These are phyloP conservation scores for Lunularia cruciata DNA, from an alignment of 225 moss, liverwort and hornwort species.

Conservation along the genomic window DNA sequence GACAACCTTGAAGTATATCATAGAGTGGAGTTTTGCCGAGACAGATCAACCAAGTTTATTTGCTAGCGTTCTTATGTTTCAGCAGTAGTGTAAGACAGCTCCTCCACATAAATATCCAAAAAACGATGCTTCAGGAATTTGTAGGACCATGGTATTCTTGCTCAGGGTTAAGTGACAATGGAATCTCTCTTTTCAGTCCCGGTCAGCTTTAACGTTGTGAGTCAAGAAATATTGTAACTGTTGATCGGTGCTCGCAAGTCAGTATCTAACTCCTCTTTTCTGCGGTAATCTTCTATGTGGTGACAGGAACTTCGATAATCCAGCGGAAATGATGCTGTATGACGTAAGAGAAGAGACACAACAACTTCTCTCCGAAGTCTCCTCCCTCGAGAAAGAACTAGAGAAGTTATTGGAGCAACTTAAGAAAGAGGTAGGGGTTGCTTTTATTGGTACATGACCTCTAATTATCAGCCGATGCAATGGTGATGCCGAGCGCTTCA, in stretches of 20 bases:
- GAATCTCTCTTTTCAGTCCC: background rate
- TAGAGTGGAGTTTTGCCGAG: background rate
- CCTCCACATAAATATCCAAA: too few species aligned
- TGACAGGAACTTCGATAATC: conserved; percentile 18
- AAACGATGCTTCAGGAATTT: background rate
- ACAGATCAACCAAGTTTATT: background rate
- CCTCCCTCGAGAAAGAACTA: conserved; percentile 30
- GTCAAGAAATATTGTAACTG: background rate
- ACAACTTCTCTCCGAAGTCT: conserved; percentile 28
- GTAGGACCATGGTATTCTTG: too few species aligned
- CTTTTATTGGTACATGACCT: too few species aligned
- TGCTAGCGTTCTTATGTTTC: background rate
- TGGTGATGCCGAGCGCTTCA: too few species aligned
- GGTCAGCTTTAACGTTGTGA: background rate
- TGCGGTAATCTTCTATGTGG: background rate
- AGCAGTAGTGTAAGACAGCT: background rate
- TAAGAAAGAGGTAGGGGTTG: conserved; percentile 24
- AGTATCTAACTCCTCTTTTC: background rate
- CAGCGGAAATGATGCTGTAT: conserved; percentile 31
- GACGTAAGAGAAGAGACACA: conserved; percentile 37
- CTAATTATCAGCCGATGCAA: too few species aligned
- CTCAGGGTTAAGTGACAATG: too few species aligned
- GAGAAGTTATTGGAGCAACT: conserved; percentile 27
- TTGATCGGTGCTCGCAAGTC: too few species aligned
- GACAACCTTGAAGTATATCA: background rate